Base-by-base conservation (phyloP, 164 flowering plant genomes). In the Magnolia sinica region DNA sequence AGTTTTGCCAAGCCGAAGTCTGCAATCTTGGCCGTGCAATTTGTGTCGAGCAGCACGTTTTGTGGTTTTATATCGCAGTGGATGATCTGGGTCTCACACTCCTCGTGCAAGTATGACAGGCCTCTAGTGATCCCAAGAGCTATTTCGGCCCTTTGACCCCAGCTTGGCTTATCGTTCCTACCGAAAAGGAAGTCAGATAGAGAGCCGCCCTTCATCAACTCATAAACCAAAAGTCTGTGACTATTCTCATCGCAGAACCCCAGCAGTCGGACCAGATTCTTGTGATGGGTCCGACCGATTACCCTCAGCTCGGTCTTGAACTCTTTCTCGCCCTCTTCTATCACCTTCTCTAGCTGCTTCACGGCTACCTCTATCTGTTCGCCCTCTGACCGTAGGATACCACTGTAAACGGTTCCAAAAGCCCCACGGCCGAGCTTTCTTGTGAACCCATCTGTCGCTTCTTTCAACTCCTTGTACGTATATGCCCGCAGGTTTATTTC, bases 1-100 rank as follows among this genome's bases (percentile, higher is more conserved):
- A 82, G 82, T 65, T 79, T 82, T 13, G 82, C 83, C 55, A 84
- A 27, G n/a, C 86, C 86, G 74, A 84, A 84, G 69, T 84, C 86
- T 4, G 86, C 76, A 11, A 84, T 82, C 66, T 84, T 84, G 0
- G 81, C 81, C 6, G 72, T 78, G 70, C 49, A 64, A 23, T 74
- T 50, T 2, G 65, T 50, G 55, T 76, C 84, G 19, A 79, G 75
- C 20, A 82, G 75, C 51, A 82, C 81, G 27, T 82, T 82, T 23
- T 69, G 76, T 10, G 84, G 84, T 77, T 81, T 81, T 31, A 81
- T 78, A 58, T 81, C 83, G 19, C 81, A 78, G 19, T 78, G 83
- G 65, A 81, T 78, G 78, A 81, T 74, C 73, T 66, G 81, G 22
- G 78, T 78, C 11, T 69, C 76, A 14, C 81, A 78, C 24, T 78